Evolutionary conservation across 2,329 filamentous ascomycete genomes (phyloP).

Genomic region (Scortechinia acanthostroma): DNA sequence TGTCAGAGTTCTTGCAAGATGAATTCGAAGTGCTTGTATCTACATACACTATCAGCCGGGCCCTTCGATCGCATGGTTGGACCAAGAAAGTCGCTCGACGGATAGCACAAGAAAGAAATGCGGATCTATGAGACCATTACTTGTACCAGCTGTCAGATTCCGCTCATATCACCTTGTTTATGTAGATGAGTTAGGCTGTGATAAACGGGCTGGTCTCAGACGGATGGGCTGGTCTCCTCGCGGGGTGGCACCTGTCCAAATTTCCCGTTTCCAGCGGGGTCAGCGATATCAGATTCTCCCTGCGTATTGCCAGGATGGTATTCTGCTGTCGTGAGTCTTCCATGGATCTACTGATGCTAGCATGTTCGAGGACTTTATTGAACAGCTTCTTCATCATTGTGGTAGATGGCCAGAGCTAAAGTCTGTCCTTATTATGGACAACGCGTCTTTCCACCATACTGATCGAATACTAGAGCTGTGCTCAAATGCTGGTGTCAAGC

Average conservation of each 20-base stretch:
- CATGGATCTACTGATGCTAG: not conserved
- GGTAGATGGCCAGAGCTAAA: not conserved
- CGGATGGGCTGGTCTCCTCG: too few relatives aligned
- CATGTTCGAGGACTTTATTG: not conserved
- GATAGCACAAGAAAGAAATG: too few relatives aligned
- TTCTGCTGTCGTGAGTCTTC: not conserved
- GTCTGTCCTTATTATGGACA: not conserved
- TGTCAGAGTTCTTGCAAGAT: not conserved
- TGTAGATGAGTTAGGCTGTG: too few relatives aligned
- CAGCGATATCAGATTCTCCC: not conserved
- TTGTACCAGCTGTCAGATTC: too few relatives aligned
- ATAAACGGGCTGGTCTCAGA: too few relatives aligned
- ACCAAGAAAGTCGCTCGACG: too few relatives aligned
- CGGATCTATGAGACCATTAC: too few relatives aligned
- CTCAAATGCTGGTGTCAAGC: constrained; percentile 8
- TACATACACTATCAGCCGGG: not conserved
- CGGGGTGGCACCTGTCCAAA: too few relatives aligned
- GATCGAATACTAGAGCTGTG: not conserved
- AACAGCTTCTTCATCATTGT: not conserved
- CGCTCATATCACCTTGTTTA: too few relatives aligned
- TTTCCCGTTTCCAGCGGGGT: not conserved
- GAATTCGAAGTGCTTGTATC: not conserved
- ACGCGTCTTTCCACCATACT: not conserved
- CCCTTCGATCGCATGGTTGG: not conserved
- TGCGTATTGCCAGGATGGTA: not conserved